These are phyloP conservation scores for Populus hybrid DNA, from an alignment of 441 rosid genomes.

Conservation along the genomic window DNA sequence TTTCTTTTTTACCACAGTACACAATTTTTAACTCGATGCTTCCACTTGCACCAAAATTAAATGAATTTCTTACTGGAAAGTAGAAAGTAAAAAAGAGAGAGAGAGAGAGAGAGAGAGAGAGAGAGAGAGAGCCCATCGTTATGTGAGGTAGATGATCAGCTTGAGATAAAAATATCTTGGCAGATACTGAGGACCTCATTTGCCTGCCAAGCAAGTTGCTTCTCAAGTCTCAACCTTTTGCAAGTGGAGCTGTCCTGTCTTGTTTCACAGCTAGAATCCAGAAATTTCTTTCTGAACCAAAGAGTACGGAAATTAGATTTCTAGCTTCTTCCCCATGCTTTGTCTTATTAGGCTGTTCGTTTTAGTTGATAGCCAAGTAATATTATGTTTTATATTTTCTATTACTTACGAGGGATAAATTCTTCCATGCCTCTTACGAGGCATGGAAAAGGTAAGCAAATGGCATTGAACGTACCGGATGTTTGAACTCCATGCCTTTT, in stretches of 20 bases:
- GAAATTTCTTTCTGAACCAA: slow-evolving; percentile 9
- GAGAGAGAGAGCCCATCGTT: not conserved
- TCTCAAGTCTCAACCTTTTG: slow-evolving; percentile 30
- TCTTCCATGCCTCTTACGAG: too few species aligned
- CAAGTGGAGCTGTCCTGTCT: slow-evolving; percentile 33
- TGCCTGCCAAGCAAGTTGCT: slow-evolving; percentile 34
- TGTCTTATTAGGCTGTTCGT: too few species aligned
- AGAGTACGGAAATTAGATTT: slow-evolving; percentile 8
- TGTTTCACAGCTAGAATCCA: slow-evolving; percentile 26
- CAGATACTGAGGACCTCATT: slow-evolving; percentile 34
- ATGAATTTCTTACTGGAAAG: not conserved
- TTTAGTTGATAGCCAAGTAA: too few species aligned
- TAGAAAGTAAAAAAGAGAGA: slow-evolving; percentile 8
- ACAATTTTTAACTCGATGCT: slow-evolving; percentile 22
- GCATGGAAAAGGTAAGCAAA: too few species aligned
- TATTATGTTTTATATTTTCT: too few species aligned
- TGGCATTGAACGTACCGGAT: too few species aligned
- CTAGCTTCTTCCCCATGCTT: too few species aligned
- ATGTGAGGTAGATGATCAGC: slow-evolving; percentile 26
- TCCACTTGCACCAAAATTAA: too few species aligned
- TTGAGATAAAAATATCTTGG: slow-evolving; percentile 30
- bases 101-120: too few species aligned
- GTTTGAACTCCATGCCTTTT: too few species aligned
- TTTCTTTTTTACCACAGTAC: too few species aligned
- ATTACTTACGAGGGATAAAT: too few species aligned